These are phyloP conservation scores for Solanum appendiculatum DNA, from an alignment of 257 asterid genomes.

Conservation along the genomic window DNA sequence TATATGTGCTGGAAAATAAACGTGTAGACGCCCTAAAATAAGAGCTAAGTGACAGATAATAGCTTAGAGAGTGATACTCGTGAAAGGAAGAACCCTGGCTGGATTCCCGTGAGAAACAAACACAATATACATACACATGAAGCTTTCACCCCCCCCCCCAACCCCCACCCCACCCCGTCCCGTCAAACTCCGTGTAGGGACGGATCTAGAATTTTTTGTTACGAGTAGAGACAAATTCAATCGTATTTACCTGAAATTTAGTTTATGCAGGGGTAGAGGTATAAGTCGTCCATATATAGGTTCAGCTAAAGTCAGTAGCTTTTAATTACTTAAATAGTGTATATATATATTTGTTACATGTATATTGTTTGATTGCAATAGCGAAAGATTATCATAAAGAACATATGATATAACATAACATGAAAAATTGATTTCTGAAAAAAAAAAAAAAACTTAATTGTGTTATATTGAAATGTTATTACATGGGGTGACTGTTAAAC, in stretches of 20 bases:
- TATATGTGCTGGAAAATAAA: constrained; percentile 5
- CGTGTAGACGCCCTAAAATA: constrained; percentile 16
- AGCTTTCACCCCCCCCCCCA: neutral
- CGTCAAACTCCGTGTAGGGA: accelerated
- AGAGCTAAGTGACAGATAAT: neutral
- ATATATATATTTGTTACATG: too few species aligned
- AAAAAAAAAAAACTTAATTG: too few species aligned
- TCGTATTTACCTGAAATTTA: neutral
- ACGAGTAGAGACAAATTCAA: neutral
- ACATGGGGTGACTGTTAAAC: neutral
- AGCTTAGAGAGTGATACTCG: constrained; percentile 14
- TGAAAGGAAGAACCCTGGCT: constrained; percentile 9
- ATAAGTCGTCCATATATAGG: accelerated
- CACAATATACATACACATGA: constrained; percentile 12
- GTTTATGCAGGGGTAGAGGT: neutral
- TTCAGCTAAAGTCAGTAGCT: too few species aligned
- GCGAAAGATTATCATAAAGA: neutral
- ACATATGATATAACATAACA: too few species aligned
- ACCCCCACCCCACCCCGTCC: neutral
- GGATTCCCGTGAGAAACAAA: constrained; percentile 25
- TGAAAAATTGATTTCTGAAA: too few species aligned
- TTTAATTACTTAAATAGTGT: too few species aligned
- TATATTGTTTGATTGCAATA: too few species aligned
- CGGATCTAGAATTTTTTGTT: neutral
- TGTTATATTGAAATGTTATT: too few species aligned